These are phyloP conservation scores for Lactarius hatsudake DNA, from an alignment of 768 basidiomycete species.

Conservation along the genomic window DNA sequence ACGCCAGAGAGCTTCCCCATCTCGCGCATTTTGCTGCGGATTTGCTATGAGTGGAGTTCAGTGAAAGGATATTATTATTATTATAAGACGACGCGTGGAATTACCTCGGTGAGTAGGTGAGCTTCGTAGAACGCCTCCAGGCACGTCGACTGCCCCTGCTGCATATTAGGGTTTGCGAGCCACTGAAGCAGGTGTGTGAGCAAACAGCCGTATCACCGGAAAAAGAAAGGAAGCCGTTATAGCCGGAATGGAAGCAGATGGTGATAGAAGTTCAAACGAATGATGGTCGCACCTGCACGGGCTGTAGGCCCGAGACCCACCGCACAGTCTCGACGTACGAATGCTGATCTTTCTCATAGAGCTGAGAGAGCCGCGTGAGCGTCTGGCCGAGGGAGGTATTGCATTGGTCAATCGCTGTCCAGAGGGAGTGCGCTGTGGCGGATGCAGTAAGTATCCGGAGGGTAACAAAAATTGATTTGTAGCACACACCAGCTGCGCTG, in stretches of 20 bases:
- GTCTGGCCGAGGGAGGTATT: conserved; percentile 59
- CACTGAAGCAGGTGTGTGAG: conserved; percentile 41
- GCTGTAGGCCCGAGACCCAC: conserved; percentile 57
- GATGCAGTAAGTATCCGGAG: conserved; percentile 6
- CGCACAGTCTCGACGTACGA: conserved; percentile 58
- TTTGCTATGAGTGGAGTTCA: conserved; percentile 47
- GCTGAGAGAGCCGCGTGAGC: conserved; percentile 48
- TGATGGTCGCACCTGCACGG: conserved; percentile 48
- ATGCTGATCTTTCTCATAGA: conserved; percentile 46
- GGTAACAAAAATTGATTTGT: neutral
- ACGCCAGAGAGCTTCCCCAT: conserved; percentile 80
- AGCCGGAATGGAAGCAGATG: conserved; percentile 1
- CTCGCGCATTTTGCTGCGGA: conserved; percentile 74
- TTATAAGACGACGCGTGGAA: conserved; percentile 16
- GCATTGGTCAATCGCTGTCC: conserved; percentile 59
- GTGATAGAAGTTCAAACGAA: neutral
- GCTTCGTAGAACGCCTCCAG: conserved; percentile 57
- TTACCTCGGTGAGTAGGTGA: conserved; percentile 57
- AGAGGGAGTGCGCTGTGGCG: conserved; percentile 55
- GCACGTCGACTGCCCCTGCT: conserved; percentile 41
- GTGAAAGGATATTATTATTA: neutral
- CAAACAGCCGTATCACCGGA: neutral
- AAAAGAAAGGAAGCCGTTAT: neutral
- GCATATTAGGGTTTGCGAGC: conserved; percentile 55
- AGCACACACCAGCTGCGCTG: conserved; percentile 47